Evolutionary conservation across 202 grass and related monocot species (phyloP), one percentile per base, ranked within the genome.

Genomic region (Hordeum pubiflorum): DNA sequence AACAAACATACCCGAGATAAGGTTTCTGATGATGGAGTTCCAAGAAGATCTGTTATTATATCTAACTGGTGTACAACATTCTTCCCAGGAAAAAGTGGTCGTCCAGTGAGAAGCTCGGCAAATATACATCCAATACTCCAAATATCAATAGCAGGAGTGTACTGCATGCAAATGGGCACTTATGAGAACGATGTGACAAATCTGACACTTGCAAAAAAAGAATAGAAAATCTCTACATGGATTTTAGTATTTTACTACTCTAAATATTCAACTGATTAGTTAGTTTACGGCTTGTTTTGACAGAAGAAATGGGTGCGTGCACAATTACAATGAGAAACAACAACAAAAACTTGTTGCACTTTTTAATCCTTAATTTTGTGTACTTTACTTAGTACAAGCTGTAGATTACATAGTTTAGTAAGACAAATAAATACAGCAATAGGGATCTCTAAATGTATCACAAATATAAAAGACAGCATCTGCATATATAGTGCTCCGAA

Each of bases 121-220:
- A 95, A 98, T 93, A 98, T 98, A 78, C 95, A 98, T 52, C 95
- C 95, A 83, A 98, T 98, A 80, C 95, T 98, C 95, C 95, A 98
- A 64, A 98, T 94, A 87, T 98, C 95, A 82, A 98, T 86, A 65
- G 77, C 95, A 86, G 95, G 95, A 65, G 95, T 98, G 78, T 98
- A 98, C 95, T 98, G 92, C 70, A 87, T 55, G 55, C 4, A 85
- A 70, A 82, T 55, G 69, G 38, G 60, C 39, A 8, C n/a, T 36
- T 62, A 36, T 87, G 68, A 93, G 85, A 72, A 76, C 29, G 36
- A 67, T 31, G 48, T 70, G 23, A 63, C 14, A 46, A 43, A 82
- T 52, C 64, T 41, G 18, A 69, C 14, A 23, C 78, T 38, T 83
- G 57, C 59, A 79, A 21, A 73, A 14, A 7, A 36, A 60, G 22